phyloP scores from a whole-genome alignment of 345 rosid species.

The Syzygium jambos region DNA sequence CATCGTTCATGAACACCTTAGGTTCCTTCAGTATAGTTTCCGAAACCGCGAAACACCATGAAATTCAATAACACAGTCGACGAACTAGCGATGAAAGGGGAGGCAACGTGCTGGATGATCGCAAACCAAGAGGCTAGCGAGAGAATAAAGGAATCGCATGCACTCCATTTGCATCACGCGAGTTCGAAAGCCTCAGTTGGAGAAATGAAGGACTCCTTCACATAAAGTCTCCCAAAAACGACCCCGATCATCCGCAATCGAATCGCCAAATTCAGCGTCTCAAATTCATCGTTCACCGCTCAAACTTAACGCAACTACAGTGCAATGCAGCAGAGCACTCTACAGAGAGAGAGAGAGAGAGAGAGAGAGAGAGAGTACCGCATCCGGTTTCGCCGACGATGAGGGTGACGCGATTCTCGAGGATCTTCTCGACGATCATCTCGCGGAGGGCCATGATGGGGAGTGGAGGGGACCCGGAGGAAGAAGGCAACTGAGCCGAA shows the following conservation, averaged over 20 bases:
- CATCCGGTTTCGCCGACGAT: conserved; percentile 96
- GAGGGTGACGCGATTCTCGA: conserved; percentile 89
- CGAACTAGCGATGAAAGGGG: background rate
- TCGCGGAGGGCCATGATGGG: conserved; percentile 54
- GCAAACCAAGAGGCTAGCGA: too few species aligned
- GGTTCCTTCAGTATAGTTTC: background rate
- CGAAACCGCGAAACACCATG: background rate
- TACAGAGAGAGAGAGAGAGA: background rate
- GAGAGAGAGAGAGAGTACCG: conserved; percentile 28
- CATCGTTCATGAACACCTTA: background rate
- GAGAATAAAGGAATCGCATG: too few species aligned
- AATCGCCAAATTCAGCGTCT: background rate
- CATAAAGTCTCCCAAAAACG: background rate
- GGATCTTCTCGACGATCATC: conserved; percentile 69
- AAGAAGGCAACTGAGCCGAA: conserved; percentile 27
- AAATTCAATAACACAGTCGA: background rate
- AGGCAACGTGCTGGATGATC: too few species aligned
- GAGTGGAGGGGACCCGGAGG: conserved; percentile 46
- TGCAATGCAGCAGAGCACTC: background rate
- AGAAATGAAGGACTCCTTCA: too few species aligned
- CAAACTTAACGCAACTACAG: accelerated
- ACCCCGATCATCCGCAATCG: background rate
- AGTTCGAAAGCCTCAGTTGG: too few species aligned
- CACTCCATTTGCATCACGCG: too few species aligned
- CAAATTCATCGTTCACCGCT: background rate